Evolutionary conservation across 2,329 filamentous ascomycete species (phyloP).

Genomic region (Colletotrichum trifolii): DNA sequence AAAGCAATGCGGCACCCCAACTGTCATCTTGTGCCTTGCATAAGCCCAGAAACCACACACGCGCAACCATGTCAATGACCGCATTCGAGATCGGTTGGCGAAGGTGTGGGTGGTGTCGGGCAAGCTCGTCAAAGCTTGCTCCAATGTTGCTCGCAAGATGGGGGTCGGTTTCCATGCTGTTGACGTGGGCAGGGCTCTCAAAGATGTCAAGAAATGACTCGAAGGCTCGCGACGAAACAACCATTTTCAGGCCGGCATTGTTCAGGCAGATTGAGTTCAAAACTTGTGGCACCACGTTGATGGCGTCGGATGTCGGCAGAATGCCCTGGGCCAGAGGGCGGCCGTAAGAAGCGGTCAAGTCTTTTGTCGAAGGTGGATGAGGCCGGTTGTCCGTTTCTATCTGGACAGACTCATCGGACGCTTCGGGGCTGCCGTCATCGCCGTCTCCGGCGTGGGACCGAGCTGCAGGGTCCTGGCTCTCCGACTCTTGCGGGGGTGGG

Average conservation of each 20-base stretch:
- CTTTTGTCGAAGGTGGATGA: conserved; percentile 64
- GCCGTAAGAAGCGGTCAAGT: conserved; percentile 46
- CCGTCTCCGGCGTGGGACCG: conserved; percentile 41
- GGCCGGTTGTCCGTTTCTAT: conserved; percentile 54
- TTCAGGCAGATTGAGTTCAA: conserved; percentile 96
- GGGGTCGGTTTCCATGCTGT: conserved; percentile 80
- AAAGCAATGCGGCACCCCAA: conserved; percentile 83
- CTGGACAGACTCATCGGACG: conserved; percentile 52
- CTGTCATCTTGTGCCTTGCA: conserved; percentile 75
- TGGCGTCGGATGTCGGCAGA: conserved; percentile 87
- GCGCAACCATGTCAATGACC: conserved; percentile 88
- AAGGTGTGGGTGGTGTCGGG: conserved; percentile 89
- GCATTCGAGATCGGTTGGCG: conserved; percentile 84
- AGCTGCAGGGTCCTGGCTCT: conserved; percentile 39
- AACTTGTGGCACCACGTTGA: conserved; percentile 85
- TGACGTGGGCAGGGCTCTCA: conserved; percentile 89
- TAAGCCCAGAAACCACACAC: conserved; percentile 80
- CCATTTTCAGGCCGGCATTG: conserved; percentile 85
- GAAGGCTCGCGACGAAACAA: conserved; percentile 83
- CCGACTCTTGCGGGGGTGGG: conserved; percentile 41
- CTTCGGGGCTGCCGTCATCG: conserved; percentile 50
- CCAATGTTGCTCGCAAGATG: conserved; percentile 79
- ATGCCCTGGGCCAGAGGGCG: conserved; percentile 75
- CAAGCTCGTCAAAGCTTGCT: conserved; percentile 90
- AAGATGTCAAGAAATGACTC: conserved; percentile 96